Conservation (phyloP, 768 basidiomycete genomes). For the Mycena pura region DNA sequence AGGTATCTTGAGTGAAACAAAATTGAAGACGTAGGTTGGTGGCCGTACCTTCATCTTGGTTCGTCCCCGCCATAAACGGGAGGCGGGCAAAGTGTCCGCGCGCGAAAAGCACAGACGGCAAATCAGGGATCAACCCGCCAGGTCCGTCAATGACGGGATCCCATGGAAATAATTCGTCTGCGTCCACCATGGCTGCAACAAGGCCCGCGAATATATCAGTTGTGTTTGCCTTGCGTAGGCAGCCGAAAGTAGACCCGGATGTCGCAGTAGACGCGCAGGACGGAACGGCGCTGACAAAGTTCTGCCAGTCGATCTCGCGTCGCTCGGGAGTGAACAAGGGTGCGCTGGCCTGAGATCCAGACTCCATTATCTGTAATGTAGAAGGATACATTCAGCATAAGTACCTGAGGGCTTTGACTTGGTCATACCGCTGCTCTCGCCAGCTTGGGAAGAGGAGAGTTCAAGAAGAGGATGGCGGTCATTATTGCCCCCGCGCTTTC, state of each 20-base stretch:
- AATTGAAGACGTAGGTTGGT: not conserved
- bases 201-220: conserved; percentile 36
- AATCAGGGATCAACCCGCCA: conserved; percentile 44
- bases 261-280: conserved; percentile 30
- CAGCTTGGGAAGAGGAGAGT: conserved; percentile 34
- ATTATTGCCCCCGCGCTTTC: conserved; percentile 57
- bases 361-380: conserved; percentile 49
- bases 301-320: conserved; percentile 37
- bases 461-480: conserved; percentile 44
- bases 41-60: conserved; percentile 51
- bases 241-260: conserved; percentile 41
- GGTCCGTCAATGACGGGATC: conserved; percentile 48
- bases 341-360: conserved; percentile 41
- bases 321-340: conserved; percentile 35
- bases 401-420: not conserved
- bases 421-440: conserved; percentile 40
- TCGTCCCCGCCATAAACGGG: conserved; percentile 54
- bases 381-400: not conserved
- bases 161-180: conserved; percentile 36
- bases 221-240: conserved; percentile 36
- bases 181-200: conserved; percentile 25
- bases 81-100: conserved; percentile 42
- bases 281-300: conserved; percentile 37
- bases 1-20: not conserved
- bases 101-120: conserved; percentile 41